Evolutionary conservation across 2,329 filamentous ascomycete genomes (phyloP), one percentile per base, ranked within the genome.

Genomic region (Aplosporella prunicola): DNA sequence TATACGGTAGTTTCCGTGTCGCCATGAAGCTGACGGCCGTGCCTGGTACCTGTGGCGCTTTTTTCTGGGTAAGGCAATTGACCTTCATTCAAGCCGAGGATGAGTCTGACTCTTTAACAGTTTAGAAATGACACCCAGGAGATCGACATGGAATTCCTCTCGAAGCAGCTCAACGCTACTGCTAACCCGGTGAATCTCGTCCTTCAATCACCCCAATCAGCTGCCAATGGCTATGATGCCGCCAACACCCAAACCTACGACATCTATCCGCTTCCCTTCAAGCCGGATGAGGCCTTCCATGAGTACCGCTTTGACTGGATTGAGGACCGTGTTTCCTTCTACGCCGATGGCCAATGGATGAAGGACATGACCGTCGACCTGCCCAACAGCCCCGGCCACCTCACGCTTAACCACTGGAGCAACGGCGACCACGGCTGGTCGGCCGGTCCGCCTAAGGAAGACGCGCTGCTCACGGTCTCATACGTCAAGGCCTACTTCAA

Each of bases 401-500:
- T 89, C 27, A 74, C 83, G 34, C 59, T 89, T 39, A 80, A 78
- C 49, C 82, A 88, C 55, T 73, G 82, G 82, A 84, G 79, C 54
- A 88, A 87, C 47, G 82, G 82, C 22, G 80, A 87, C 51, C 53
- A 66, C 5, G 51, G 64, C 2, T 89, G 83, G 83, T 82, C 78
- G 26, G 76, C 68, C 9, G 83, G 82, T 0, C 83, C 83, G 3
- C 82, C 83, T 0, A 46, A 47, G 0, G 44, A 64, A 22, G 78
- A 87, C 48, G 74, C 82, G 0, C 60, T 69, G 13, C 65, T 84
- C 48, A 73, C 69, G 5, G 67, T 88, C 16, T 72, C 68, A 24
- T 86, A 86, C 50, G 70, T 86, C 40, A 85, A 83, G 55, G 78
- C 78, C 0, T 89, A 88, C 57, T 89, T 87, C 64, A 88, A 88